A percentile compares a stretch with the other conserved stretches of the same genome.
phyloP scores from a whole-genome alignment of 2,329 filamentous ascomycete genomes.

The Trichoderma sp. region DNA sequence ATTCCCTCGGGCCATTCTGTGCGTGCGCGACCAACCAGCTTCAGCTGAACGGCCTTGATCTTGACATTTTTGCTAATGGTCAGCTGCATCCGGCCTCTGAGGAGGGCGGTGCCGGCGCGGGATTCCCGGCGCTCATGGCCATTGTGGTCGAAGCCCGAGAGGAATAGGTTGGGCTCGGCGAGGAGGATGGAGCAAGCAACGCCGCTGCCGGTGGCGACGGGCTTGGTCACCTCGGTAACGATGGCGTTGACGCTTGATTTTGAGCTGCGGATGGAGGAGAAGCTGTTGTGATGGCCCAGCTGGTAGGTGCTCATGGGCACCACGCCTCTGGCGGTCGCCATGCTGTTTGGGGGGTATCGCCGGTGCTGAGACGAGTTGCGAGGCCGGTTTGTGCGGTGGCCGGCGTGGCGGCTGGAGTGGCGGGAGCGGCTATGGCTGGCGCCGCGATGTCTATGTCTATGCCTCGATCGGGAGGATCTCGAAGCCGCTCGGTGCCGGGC shows the following conservation, averaged over 20 bases:
- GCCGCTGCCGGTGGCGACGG: slow-evolving; percentile 76
- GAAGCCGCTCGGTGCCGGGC: background rate
- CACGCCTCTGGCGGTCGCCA: slow-evolving; percentile 32
- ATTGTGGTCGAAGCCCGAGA: slow-evolving; percentile 76
- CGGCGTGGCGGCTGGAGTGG: slow-evolving; percentile 6
- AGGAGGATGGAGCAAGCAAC: slow-evolving; percentile 72
- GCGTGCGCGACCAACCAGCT: slow-evolving; percentile 78
- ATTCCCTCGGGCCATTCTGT: slow-evolving; percentile 98
- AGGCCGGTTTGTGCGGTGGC: background rate
- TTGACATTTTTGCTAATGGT: slow-evolving; percentile 87
- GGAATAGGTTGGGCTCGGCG: slow-evolving; percentile 77
- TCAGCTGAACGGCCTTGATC: slow-evolving; percentile 86
- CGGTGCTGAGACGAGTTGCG: slow-evolving; percentile 5
- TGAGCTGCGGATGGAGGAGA: slow-evolving; percentile 50
- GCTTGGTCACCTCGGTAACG: slow-evolving; percentile 65
- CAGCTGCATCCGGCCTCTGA: slow-evolving; percentile 80
- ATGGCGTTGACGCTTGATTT: slow-evolving; percentile 54
- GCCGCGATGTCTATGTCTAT: slow-evolving; percentile 12
- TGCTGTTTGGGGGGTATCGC: slow-evolving; percentile 25
- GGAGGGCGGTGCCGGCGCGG: slow-evolving; percentile 73
- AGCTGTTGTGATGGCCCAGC: slow-evolving; percentile 47
- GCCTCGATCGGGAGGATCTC: slow-evolving; percentile 18
- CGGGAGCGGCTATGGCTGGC: slow-evolving; percentile 16
- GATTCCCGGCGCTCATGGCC: slow-evolving; percentile 55
- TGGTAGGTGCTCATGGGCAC: slow-evolving; percentile 32